Base-by-base conservation (phyloP, 202 grass and related monocot genomes). In the Panicum virgatum region DNA sequence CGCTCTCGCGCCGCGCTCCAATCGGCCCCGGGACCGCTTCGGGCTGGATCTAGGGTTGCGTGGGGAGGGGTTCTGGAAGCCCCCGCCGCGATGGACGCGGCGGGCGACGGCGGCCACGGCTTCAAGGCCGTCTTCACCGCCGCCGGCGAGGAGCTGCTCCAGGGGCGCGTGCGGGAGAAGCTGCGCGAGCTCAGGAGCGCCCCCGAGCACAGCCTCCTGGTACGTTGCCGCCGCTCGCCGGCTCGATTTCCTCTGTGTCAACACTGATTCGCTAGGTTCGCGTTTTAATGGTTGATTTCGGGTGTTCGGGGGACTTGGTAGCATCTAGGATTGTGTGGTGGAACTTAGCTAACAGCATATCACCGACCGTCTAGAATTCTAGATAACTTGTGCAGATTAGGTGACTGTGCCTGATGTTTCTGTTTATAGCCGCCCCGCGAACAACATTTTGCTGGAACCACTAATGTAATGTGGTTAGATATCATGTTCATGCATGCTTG, bases 151-250 rank as follows among this genome's bases (percentile, higher is more conserved):
- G 36, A 78, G 34, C 81, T 53, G 47, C 90, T 97, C 9, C 68
- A 67, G 40, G 82, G 73, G 62, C 71, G 62, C 84, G 46, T 98
- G 40, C 78, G 50, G 65, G 95, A 94, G 86, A 98, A 94, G 84
- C 82, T 98, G 65, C 89, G 88, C 20, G 95, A 88, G 84, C 86
- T 91, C 56, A 79, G 48, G 70, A 73, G 79, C 43, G 85, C 46
- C 51, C 52, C 81, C 29, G 86, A 91, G 60, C 75, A 82, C 12
- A 50, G 50, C 10, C 84, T 98, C 72, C 79, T 88, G 86, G 94
- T 97, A 97, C 23, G 60, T 13, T 77, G 66, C 7, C 12, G 62
- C 27, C 26, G 32, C 67, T 81, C 36, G 0, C 43, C 32, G 0
- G 5, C 12, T 56, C 30, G 54, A 40, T 60, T 12, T 12, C 42